Evolutionary conservation across 495 filamentous ascomycete species (phyloP), one percentile per base, ranked within the genome.

Genomic region (Podospora bellae-mahoneyi): DNA sequence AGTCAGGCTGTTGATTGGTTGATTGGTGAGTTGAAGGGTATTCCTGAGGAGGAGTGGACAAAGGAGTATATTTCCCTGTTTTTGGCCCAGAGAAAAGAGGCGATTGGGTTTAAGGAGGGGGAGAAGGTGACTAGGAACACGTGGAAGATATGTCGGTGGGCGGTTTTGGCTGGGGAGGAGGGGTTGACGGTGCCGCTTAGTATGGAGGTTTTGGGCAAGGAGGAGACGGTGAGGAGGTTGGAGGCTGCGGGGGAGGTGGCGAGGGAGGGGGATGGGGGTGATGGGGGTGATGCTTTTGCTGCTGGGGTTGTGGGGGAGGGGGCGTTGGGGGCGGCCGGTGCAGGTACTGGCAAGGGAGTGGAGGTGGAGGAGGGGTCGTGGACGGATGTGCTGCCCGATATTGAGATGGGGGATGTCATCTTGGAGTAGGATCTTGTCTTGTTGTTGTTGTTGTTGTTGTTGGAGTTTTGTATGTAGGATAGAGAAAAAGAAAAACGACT

Each of bases 121-220:
- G 27, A 61, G 66, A 30, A 28, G 61, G 30, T 9, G 27, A 27
- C 64, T 54, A 69, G 76, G 77, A 59, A 70, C 82, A 5, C 84
- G 6, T 81, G 88, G 71, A 78, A 83, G 56, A 85, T 89, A 68
- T 77, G 93, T 64, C 85, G 92, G 60, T 91, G 91, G 87, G 88
- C 88, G 0, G 62, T 94, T 34, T 75, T 81, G 0, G 89, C 79
- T 19, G 85, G 84, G 9, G 78, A 79, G 10, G 78, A 84, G 3
- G 92, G 92, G 0, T 88, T 90, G 15, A 73, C 80, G 2, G 78
- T 90, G 23, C 80, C 83, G 0, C 77, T 84, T 32, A 86, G 82
- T 18, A 87, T 96, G 85, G 75, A 62, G 18, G 78, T 90, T 1
- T 74, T 96, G 10, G 91, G 92, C 0, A 84, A 80, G 68, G 82